Evolutionary conservation across 768 basidiomycete genomes (phyloP).

Genomic region (Chalciporus piperatus): DNA sequence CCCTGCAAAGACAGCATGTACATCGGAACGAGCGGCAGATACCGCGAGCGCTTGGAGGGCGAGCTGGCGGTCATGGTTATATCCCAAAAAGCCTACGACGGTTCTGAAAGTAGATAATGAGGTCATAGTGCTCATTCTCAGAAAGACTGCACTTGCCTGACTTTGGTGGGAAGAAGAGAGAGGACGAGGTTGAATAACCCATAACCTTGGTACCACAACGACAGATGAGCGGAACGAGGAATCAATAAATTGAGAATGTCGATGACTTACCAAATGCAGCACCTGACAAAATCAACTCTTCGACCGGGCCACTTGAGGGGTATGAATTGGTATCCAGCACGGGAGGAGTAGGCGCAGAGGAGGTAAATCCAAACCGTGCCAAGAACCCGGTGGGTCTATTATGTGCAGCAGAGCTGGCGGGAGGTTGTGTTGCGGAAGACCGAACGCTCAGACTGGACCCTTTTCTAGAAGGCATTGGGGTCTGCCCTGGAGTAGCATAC

Average conservation of each 20-base stretch:
- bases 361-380: conserved; percentile 32
- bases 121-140: not conserved
- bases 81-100: conserved; percentile 75
- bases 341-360: conserved; percentile 13
- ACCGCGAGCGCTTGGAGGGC: conserved; percentile 69
- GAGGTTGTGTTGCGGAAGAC: conserved; percentile 17
- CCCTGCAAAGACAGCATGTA: conserved; percentile 78
- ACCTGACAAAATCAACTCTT: conserved; percentile 72
- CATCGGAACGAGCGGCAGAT: conserved; percentile 62
- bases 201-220: conserved; percentile 33
- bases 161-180: conserved; percentile 67
- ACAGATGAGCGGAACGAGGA: not conserved
- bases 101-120: conserved; percentile 39
- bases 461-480: conserved; percentile 36
- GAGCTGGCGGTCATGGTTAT: conserved; percentile 65
- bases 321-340: conserved; percentile 16
- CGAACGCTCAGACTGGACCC: conserved; percentile 24
- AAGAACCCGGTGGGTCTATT: conserved; percentile 35
- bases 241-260: not conserved
- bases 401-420: conserved; percentile 14
- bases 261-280: conserved; percentile 65
- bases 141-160: conserved; percentile 46
- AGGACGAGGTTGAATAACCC: conserved; percentile 81
- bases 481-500: conserved; percentile 37
- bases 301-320: conserved; percentile 53